Evolutionary conservation across 176 grass and related monocot genomes (phyloP), one percentile per base, ranked within the genome.

Genomic region (Metroxylon sagu): DNA sequence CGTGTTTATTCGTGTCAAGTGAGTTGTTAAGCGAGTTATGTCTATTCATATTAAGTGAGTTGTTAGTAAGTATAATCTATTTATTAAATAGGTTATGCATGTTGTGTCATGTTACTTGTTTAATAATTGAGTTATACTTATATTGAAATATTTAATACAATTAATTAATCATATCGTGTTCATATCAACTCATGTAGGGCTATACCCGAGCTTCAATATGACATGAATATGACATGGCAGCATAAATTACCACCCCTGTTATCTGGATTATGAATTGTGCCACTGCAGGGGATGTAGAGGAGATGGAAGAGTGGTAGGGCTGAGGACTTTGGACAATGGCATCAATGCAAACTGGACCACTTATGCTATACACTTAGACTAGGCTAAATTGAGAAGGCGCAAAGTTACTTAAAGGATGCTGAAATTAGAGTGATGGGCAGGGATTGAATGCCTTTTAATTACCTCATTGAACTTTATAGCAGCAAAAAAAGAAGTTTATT

Each of bases 311-410:
- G 78, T 91, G 35, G 67, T 85, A 62, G 68, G 61, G 64, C 63
- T 77, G 50, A 90, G 90, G 87, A 64, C 75, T 80, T 77, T 65
- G 19, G 81, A 96, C 64, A 80, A 78, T 39, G 75, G 59, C 15
- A 80, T 96, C 53, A 78, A 90, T 69, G 77, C 92, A 14, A 96
- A 85, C 67, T 96, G 92, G 83, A 90, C 92, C 57, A 85, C 80
- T 68, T 90, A 88, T 50, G 82, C 83, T 26, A 87, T 79, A 90
- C 52, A 82, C 21, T 85, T 59, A 90, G 80, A 78, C 18, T 87
- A 15, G 77, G 66, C 27, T 73, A 82, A 60, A 69, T 84, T 52
- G 78, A 80, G 31, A 96, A 96, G 57, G 87, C 92, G 43, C 82
- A 88, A 76, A 74, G 71, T 77, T 82, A 58, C 60, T 62, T 85